phyloP scores from a whole-genome alignment of 768 basidiomycete species.

The Amanita brunnescens region DNA sequence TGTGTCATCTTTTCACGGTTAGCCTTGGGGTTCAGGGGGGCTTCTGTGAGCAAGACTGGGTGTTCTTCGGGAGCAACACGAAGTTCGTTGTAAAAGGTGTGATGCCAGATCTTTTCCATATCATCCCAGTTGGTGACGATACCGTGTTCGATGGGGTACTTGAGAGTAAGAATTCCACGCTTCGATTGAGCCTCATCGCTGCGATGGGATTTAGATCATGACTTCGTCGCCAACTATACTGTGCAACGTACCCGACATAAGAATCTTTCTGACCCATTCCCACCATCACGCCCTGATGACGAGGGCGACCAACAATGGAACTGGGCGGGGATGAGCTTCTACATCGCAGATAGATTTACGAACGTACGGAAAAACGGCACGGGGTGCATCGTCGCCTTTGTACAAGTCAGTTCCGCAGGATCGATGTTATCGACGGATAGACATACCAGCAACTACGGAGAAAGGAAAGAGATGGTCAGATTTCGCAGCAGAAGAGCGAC shows the following conservation, averaged over 20 bases:
- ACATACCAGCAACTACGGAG: conserved; percentile 54
- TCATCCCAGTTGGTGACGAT: conserved; percentile 99
- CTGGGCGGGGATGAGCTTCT: conserved; percentile 24
- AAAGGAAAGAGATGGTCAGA: conserved; percentile 11
- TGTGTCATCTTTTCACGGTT: conserved; percentile 94
- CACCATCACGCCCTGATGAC: conserved; percentile 94
- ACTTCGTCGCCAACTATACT: neutral
- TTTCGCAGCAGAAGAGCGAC: neutral
- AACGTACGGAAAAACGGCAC: conserved; percentile 92
- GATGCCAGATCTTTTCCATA: conserved; percentile 99
- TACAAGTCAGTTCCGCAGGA: conserved; percentile 18
- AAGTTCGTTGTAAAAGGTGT: conserved; percentile 94
- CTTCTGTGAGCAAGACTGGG: conserved; percentile 87
- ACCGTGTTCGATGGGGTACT: conserved; percentile 92
- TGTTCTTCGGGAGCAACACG: conserved; percentile 92
- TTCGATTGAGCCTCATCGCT: conserved; percentile 92
- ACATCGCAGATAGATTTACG: neutral
- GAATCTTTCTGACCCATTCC: conserved; percentile 97
- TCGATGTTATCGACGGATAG: conserved; percentile 4
- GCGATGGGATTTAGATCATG: conserved; percentile 13
- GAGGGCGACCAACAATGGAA: conserved; percentile 91
- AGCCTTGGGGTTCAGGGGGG: conserved; percentile 87
- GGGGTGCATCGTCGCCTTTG: conserved; percentile 79
- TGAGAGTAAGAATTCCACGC: conserved; percentile 88
- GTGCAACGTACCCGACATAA: conserved; percentile 71